These are phyloP conservation scores for Buddleja alternifolia DNA, from an alignment of 257 asterid species.

Conservation along the genomic window DNA sequence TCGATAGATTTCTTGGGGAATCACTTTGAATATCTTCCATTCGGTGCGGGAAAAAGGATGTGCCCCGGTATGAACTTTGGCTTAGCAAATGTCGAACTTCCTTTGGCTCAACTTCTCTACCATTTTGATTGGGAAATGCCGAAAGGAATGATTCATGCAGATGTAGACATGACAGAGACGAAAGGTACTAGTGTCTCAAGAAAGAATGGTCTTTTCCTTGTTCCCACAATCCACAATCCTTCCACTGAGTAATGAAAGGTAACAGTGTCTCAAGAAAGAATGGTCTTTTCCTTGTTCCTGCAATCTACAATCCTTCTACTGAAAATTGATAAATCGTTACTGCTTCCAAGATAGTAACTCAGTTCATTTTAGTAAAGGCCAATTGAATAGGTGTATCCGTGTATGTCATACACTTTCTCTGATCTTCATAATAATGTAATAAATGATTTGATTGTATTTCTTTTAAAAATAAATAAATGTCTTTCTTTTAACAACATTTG, in stretches of 20 bases:
- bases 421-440: too few species aligned
- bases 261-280: too few species aligned
- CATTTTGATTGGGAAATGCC: slow-evolving; percentile 42
- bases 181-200: slow-evolving; percentile 10
- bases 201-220: neutral
- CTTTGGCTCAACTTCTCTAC: slow-evolving; percentile 31
- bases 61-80: slow-evolving; percentile 36
- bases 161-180: slow-evolving; percentile 29
- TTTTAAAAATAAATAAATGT: too few species aligned
- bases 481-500: too few species aligned
- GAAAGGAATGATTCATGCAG: neutral
- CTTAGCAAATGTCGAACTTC: slow-evolving; percentile 27
- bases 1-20: slow-evolving; percentile 31
- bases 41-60: slow-evolving; percentile 42
- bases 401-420: too few species aligned
- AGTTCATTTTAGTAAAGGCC: too few species aligned
- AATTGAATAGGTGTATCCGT: too few species aligned
- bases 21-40: slow-evolving; percentile 36
- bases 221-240: too few species aligned
- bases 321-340: neutral
- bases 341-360: too few species aligned
- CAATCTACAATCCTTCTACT: neutral
- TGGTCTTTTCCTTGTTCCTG: slow-evolving; percentile 16
- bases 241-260: too few species aligned
- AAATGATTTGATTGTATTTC: too few species aligned